Evolutionary conservation across 345 rosid species (phyloP), one percentile per base, ranked within the genome.

Genomic region (Hirschfeldia incana): DNA sequence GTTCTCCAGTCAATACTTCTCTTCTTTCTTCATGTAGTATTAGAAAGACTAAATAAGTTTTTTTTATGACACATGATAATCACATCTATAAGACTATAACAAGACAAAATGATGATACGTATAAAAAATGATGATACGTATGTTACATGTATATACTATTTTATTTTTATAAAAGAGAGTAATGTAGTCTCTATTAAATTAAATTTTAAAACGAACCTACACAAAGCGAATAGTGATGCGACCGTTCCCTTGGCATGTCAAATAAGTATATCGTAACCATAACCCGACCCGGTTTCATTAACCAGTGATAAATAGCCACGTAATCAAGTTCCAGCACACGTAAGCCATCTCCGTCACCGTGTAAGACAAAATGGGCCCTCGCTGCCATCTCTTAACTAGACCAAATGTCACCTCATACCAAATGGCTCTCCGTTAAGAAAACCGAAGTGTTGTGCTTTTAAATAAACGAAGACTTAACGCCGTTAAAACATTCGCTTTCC

Each of bases 351-450:
- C 66, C 68, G 51, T 39, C 83, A 91, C 92, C 68, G 63, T 53
- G 29, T 63, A 28, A 33, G 76, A 80, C 83, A 80, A 87, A 44
- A 80, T 81, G 87, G 93, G 86, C 73, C 90, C 94, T 66, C 11
- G n/a, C 15, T 89, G 92, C 87, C 85, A 83, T 78, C 87, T 57
- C 66, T 72, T 64, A 67, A 49, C 82, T 3, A 70, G 85, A 87
- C 92, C 89, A 75, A 26, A 11, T 11, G 74, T 78, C 55, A n/a
- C 61, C 77, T 17, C 81, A 51, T 55, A 70, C 59, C 55, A 64
- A 70, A 63, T 34, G 28, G 5, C 9, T 73, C 81, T 60, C 91
- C 88, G 96, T 90, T 80, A 82, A 62, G 55, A 83, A 13, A 63
- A 3, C 4, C 85, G 82, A 89, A 91, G 83, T 73, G 13, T 10